These are phyloP conservation scores for Colletotrichum sojae DNA, from an alignment of 2,329 filamentous ascomycete species.

Conservation along the genomic window DNA sequence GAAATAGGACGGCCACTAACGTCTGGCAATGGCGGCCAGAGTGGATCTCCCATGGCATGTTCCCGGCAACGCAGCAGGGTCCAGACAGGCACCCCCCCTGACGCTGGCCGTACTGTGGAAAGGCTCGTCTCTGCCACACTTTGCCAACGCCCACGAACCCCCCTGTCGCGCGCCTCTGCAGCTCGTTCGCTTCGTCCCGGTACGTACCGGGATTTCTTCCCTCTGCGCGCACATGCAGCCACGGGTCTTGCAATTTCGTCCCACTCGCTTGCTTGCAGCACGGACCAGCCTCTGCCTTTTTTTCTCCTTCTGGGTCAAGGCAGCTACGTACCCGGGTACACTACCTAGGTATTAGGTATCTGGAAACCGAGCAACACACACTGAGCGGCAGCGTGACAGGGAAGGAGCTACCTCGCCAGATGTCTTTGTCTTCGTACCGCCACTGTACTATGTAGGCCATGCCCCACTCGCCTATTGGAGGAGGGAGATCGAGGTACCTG, in stretches of 20 bases:
- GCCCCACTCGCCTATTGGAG: neutral
- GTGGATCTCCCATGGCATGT: slow-evolving; percentile 34
- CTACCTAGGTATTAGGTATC: neutral
- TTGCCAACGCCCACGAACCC: neutral
- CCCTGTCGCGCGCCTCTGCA: neutral
- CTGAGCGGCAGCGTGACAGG: slow-evolving; percentile 22
- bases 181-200: neutral
- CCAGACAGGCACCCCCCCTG: slow-evolving; percentile 31
- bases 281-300: slow-evolving; percentile 23
- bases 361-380: slow-evolving; percentile 31
- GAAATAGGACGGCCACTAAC: slow-evolving; percentile 33
- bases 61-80: slow-evolving; percentile 38
- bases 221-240: slow-evolving; percentile 22
- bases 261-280: slow-evolving; percentile 38
- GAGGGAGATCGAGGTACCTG: slow-evolving; percentile 2
- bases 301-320: neutral
- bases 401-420: slow-evolving; percentile 27
- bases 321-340: neutral
- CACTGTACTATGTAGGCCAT: neutral
- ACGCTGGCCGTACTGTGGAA: slow-evolving; percentile 28
- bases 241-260: slow-evolving; percentile 41
- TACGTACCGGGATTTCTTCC: slow-evolving; percentile 4
- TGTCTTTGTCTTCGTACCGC: too few relatives aligned
- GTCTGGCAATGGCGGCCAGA: slow-evolving; percentile 31
- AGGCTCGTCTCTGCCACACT: slow-evolving; percentile 22